Evolutionary conservation across 2,329 filamentous ascomycete genomes (phyloP).

Genomic region (Alternaria sp.): DNA sequence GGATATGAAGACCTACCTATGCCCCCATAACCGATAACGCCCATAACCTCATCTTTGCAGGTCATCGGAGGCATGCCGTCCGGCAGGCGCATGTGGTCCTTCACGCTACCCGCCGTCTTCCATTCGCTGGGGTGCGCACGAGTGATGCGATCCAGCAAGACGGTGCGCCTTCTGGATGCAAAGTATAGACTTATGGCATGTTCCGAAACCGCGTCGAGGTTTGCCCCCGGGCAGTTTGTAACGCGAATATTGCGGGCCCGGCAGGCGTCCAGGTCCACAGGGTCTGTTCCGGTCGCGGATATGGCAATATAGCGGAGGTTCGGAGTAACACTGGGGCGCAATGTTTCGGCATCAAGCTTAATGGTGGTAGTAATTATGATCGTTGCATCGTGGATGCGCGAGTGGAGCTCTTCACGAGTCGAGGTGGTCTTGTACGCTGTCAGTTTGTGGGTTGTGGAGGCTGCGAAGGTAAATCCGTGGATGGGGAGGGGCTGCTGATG

Average conservation of each 20-base stretch:
- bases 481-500: constrained; percentile 50
- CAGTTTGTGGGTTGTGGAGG: constrained; percentile 46
- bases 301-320: constrained; percentile 54
- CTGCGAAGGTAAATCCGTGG: constrained; percentile 48
- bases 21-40: constrained; percentile 58
- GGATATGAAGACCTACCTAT: constrained; percentile 46
- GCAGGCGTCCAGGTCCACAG: constrained; percentile 54
- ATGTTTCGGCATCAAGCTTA: constrained; percentile 50
- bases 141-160: constrained; percentile 37
- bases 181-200: constrained; percentile 60
- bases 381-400: constrained; percentile 54
- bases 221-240: constrained; percentile 56
- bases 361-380: constrained; percentile 53
- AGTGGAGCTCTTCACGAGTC: constrained; percentile 40
- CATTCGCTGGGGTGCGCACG: constrained; percentile 48
- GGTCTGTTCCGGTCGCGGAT: constrained; percentile 56
- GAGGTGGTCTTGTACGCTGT: constrained; percentile 46
- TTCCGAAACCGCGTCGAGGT: constrained; percentile 57
- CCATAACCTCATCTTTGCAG: constrained; percentile 57
- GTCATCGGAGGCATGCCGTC: constrained; percentile 52
- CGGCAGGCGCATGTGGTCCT: constrained; percentile 37
- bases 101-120: constrained; percentile 48
- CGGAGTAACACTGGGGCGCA: constrained; percentile 48
- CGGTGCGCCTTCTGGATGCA: constrained; percentile 52
- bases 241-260: constrained; percentile 53